Base-by-base conservation (phyloP, 2,329 filamentous ascomycete genomes). In the Diaporthe capsici region DNA sequence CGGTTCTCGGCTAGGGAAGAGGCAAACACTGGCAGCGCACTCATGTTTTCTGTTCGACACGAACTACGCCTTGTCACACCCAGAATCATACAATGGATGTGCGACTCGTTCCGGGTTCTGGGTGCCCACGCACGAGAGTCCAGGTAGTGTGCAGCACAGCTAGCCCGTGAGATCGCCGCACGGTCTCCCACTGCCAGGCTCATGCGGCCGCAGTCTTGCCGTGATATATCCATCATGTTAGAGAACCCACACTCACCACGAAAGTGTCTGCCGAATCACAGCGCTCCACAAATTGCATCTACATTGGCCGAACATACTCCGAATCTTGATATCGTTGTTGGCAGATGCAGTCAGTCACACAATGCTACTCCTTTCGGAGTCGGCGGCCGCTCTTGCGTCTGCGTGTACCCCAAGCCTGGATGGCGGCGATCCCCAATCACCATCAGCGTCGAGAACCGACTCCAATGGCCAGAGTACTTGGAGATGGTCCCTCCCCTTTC, bases 141-240 rank as follows among this genome's bases (percentile, higher is more conserved):
- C 28, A 25, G 20, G 63, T 47, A 47, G 60, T 20, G n/a, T 34
- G 42, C 25, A 44, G 39, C 51, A 65, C 42, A 72, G 22, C 73
- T 49, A 31, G 25, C 7, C n/a, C n/a, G 53, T 72, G 49, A 72
- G 57, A 60, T 68, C 51, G 37, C 51, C 53, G 57, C 42, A 39
- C 49, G 25, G 37, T 49, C 42, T 20, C 22, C 42, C n/a, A 42
- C 58, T 44, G 9, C 15, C 25, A 55, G 57, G 57, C 42, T 31
- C 12, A 70, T 34, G 28, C 73, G 53, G 71, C 65, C 44, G 13
- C 25, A n/a, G 53, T 68, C 37, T 70, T 42, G 42, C 73, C 63
- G 31, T 42, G 74, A 74, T 74, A 39, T 76, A 55, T 76, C 12
- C 53, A 31, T 28, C 74, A 74, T 53, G 53, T 65, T 65, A 39